Conservation (phyloP, 2,329 filamentous ascomycete species). For the Botrytis porri region DNA sequence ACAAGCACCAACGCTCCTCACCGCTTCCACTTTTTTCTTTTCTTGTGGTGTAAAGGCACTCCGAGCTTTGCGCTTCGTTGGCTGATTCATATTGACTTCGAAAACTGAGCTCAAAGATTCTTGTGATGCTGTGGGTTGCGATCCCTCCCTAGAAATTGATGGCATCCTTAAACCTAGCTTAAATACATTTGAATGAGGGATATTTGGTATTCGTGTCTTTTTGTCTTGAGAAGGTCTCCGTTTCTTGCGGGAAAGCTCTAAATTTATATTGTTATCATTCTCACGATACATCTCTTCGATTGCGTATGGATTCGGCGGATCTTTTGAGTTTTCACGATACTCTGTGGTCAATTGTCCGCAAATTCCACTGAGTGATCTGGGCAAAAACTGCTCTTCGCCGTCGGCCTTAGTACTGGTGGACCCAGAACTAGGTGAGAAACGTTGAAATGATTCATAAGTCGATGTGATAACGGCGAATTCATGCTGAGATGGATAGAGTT, state of each 20-base stretch:
- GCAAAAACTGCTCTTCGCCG: not conserved
- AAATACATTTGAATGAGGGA: constrained; percentile 1
- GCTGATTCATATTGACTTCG: constrained; percentile 13
- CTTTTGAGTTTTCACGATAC: not conserved
- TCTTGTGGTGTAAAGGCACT: constrained; percentile 18
- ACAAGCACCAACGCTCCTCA: constrained; percentile 34
- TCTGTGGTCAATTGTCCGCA: not conserved
- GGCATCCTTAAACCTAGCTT: constrained; percentile 9
- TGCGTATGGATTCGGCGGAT: not conserved
- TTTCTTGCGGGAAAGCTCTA: constrained; percentile 1
- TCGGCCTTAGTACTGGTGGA: not conserved
- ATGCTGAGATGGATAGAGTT: not conserved
- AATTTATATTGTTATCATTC: not conserved
- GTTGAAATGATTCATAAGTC: not conserved
- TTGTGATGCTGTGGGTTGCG: constrained; percentile 9
- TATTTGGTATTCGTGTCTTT: not conserved
- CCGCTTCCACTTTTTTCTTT: constrained; percentile 24
- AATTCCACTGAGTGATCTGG: not conserved
- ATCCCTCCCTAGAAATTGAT: not conserved
- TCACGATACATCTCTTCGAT: not conserved
- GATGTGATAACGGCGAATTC: not conserved
- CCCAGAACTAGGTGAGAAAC: not conserved
- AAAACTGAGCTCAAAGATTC: constrained; percentile 19
- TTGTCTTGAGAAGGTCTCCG: not conserved
- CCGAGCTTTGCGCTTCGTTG: constrained; percentile 16